Evolutionary conservation across 176 grass and related monocot species (phyloP), one percentile per base, ranked within the genome.

Genomic region (Saccharum officinarum): DNA sequence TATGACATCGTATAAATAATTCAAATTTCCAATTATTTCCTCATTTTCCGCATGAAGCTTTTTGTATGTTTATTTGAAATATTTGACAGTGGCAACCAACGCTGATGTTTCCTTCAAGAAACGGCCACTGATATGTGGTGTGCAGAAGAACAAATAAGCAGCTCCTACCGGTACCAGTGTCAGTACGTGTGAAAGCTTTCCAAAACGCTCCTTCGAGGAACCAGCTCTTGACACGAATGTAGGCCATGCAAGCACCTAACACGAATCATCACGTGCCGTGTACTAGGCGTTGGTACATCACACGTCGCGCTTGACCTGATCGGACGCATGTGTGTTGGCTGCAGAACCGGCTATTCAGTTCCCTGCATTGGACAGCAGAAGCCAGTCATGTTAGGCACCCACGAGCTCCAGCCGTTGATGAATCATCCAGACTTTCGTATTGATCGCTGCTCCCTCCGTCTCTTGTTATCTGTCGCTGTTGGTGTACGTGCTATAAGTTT

Each of bases 271-370:
- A 87, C 40, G 61, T 33, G 68, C 55, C 57, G 66, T 12, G 72
- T 73, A 52, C 67, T 39, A 47, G 49, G 70, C 82, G 80, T 83
- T 68, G 84, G 88, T 83, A 25, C 79, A 73, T 86, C 73, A 75
- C 73, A 74, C 74, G 26, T 82, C 67, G 13, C 67, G 42, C 78
- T 82, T 68, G 84, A 68, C 79, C 84, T 28, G 88, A 66, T 82
- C 55, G 8, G 34, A 28, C 8, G 74, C 67, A 83, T 78, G 84
- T 85, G 71, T 76, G 46, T 67, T 75, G 28, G 80, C 66, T 83
- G 25, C 74, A 30, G 54, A 30, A 79, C 38, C 31, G 12, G 71
- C 23, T 26, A 74, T 47, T 20, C 8, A 3, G 34, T 42, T 26
- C 5, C 84, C 55, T 26, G 83, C 26, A 8, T 22, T 63, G 71